A percentile compares a stretch with the other conserved stretches of the same genome.
Conservation (phyloP, 306 rosid species). For the Corylus heterophylla region DNA sequence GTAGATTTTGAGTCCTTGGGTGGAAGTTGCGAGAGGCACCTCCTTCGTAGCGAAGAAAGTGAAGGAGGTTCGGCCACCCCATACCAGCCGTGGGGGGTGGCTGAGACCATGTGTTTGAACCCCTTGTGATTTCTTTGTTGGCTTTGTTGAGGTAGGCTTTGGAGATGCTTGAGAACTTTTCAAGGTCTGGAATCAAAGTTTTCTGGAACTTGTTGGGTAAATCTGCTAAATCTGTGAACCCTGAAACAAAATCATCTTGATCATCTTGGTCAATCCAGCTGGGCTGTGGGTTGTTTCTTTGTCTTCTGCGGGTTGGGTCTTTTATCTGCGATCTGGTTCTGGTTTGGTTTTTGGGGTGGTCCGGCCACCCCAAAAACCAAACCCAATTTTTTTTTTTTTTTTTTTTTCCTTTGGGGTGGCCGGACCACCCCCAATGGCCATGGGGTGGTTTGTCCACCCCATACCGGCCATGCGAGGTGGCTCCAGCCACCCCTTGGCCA, state of each 20-base stretch:
- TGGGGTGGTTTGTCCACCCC: no score
- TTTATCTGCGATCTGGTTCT: constrained; percentile 29
- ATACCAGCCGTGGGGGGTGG: no score
- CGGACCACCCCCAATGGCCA: accelerated
- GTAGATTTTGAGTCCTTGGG: no score
- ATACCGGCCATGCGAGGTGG: no score
- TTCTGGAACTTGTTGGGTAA: constrained; percentile 59
- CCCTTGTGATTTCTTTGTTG: constrained; percentile 68
- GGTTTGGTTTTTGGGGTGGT: constrained; percentile 17
- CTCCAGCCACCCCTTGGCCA: no score
- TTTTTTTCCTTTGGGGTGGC: no score
- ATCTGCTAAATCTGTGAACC: constrained; percentile 60
- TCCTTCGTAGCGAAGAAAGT: no score
- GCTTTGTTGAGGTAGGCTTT: constrained; percentile 63
- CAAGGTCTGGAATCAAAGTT: constrained; percentile 75
- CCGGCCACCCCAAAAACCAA: no score
- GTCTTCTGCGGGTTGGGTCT: constrained; percentile 33
- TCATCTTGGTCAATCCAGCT: constrained; percentile 55
- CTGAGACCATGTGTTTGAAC: constrained; percentile 69
- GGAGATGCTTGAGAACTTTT: constrained; percentile 71
- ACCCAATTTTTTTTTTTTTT: no score
- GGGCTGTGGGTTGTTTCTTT: constrained; percentile 42
- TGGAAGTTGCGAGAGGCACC: no score
- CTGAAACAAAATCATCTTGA: constrained; percentile 48
- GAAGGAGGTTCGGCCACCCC: no score